Base-by-base conservation (phyloP, 495 filamentous ascomycete species). In the Ramalina intermedia region DNA sequence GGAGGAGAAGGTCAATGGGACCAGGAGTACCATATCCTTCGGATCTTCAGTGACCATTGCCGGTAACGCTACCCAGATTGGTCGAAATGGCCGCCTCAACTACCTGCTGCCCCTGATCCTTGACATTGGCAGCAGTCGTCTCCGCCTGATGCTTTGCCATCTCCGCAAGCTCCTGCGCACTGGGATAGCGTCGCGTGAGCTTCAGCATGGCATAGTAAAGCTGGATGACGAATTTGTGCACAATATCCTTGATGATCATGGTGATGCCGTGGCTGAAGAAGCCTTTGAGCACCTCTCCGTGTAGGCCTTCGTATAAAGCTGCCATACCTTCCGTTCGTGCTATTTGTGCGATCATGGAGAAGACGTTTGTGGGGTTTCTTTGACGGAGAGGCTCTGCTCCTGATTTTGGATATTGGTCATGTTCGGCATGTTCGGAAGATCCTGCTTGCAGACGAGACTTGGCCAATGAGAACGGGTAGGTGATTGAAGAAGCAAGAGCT, bases 241-340 rank as follows among this genome's bases (percentile, higher is more conserved):
- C 76, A 14, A 72, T 64, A 46, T 93, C 84, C 63, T 95, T 95
- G 24, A 84, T 75, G 43, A 93, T 63, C 85, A 94, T 94, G n/a
- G 87, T 87, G 23, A 86, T 76, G 1, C 87, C 89, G 55, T 94
- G 86, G 12, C 77, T 80, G 61, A 95, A 80, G 61, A 95, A 94
- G 0, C 83, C 84, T 58, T 86, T 91, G 5, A 90, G 57, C 35
- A 94, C 64, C 66, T 95, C 86, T 8, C 77, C 85, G 6, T 66
- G 66, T 0, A 94, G 64, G 12, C 89, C 90, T 17, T 83, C 76
- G 58, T 95, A 96, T 24, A 96, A 62, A 0, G 76, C 82, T 2
- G 59, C 55, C 7, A 82, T 51, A 1, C 89, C 89, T 49, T 94
- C 85, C 0, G 65, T 68, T 23, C 67, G 67, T 23, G 75, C 76